Evolutionary conservation across 257 asterid genomes (phyloP).

Genomic region (Jacaranda mimosifolia): DNA sequence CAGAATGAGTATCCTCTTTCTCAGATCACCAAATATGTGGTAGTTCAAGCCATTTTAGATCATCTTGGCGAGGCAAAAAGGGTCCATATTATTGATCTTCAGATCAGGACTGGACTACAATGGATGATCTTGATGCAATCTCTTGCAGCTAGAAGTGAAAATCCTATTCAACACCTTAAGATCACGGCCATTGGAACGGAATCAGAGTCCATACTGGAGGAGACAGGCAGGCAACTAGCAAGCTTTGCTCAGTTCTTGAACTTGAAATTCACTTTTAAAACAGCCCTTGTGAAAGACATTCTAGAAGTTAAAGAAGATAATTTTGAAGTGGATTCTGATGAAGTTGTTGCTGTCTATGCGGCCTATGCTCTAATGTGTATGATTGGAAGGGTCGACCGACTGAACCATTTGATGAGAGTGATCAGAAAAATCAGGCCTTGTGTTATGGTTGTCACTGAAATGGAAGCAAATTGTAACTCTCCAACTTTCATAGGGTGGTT

Average conservation of each 20-base stretch:
- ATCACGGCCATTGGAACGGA: slow-evolving; percentile 27
- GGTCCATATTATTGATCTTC: slow-evolving; percentile 14
- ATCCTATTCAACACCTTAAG: slow-evolving; percentile 27
- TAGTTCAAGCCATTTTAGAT: slow-evolving; percentile 28
- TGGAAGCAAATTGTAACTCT: slow-evolving; percentile 53
- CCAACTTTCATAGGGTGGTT: slow-evolving; percentile 54
- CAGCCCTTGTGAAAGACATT: slow-evolving; percentile 23
- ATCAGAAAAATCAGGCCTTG: slow-evolving; percentile 45
- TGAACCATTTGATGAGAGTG: slow-evolving; percentile 47
- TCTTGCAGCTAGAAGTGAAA: slow-evolving; percentile 7
- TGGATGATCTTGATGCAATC: slow-evolving; percentile 38
- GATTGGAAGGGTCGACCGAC: slow-evolving; percentile 36
- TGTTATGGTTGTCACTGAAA: slow-evolving; percentile 46
- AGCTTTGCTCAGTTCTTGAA: slow-evolving; percentile 33
- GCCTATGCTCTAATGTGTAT: slow-evolving; percentile 10
- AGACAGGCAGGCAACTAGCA: slow-evolving; percentile 28
- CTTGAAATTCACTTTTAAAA: slow-evolving; percentile 18
- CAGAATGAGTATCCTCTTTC: slow-evolving; percentile 25
- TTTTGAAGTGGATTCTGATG: slow-evolving; percentile 7
- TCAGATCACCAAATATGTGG: slow-evolving; percentile 32
- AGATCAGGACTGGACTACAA: slow-evolving; percentile 37
- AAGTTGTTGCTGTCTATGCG: slow-evolving; percentile 18
- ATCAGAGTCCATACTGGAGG: slow-evolving; percentile 15
- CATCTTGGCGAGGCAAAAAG: background rate
- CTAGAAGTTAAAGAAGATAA: slow-evolving; percentile 1